These are phyloP conservation scores for Coprinopsis cinerea DNA, from an alignment of 768 basidiomycete genomes.

Conservation along the genomic window DNA sequence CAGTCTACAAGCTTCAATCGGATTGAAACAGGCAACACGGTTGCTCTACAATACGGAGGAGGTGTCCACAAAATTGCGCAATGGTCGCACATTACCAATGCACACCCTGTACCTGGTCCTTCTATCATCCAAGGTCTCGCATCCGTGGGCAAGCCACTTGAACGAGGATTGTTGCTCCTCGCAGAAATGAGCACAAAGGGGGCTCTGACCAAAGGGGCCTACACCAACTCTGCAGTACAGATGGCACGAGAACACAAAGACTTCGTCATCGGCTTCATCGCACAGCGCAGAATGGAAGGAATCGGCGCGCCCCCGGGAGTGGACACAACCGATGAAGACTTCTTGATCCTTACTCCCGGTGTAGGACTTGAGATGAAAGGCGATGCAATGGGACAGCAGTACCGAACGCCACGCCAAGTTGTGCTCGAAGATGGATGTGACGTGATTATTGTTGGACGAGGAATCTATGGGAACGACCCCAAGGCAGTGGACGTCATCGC, in stretches of 20 bases:
- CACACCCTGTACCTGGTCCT: constrained; percentile 94
- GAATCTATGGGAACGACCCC: constrained; percentile 71
- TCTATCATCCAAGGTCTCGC: constrained; percentile 88
- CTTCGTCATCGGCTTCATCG: constrained; percentile 97
- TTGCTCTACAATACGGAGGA: constrained; percentile 87
- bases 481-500: constrained; percentile 40
- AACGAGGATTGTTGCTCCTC: constrained; percentile 83
- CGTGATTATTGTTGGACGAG: constrained; percentile 95
- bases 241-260: constrained; percentile 80
- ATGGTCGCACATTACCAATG: constrained; percentile 97
- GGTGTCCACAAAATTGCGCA: constrained; percentile 90
- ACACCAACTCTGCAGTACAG: constrained; percentile 77
- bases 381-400: constrained; percentile 92
- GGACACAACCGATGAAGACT: constrained; percentile 57
- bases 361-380: constrained; percentile 77
- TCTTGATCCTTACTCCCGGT: constrained; percentile 87
- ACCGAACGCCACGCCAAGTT: constrained; percentile 83
- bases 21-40: constrained; percentile 79
- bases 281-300: constrained; percentile 77
- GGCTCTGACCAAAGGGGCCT: constrained; percentile 73
- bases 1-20: too few species aligned
- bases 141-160: constrained; percentile 77
- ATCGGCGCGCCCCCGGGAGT: constrained; percentile 36
- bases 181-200: constrained; percentile 96
- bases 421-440: constrained; percentile 81